These are phyloP conservation scores for Crithidia mellificae DNA, from an alignment of 208 protist genomes.

Conservation along the genomic window DNA sequence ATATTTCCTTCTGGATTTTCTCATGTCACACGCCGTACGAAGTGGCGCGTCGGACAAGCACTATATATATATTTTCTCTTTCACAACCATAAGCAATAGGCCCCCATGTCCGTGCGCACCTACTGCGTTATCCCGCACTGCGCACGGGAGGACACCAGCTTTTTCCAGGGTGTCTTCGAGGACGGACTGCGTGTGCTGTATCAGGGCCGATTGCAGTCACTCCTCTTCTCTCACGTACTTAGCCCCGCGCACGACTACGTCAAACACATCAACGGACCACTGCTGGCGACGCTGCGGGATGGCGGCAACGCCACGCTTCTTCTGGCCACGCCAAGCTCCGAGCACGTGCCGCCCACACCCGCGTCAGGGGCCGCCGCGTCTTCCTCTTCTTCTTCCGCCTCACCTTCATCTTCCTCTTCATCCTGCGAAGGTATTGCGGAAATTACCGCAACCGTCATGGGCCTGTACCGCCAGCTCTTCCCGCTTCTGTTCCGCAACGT, in stretches of 20 bases:
- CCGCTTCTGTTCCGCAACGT: conserved; percentile 59
- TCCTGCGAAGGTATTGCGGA: conserved; percentile 3
- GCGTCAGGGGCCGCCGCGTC: background rate
- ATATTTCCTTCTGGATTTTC: too few relatives aligned
- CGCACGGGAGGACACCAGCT: conserved; percentile 53
- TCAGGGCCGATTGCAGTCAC: conserved; percentile 42
- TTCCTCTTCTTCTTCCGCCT: background rate
- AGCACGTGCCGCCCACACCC: background rate
- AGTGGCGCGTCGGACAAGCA: too few relatives aligned
- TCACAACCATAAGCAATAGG: too few relatives aligned
- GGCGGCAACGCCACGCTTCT: conserved; percentile 53
- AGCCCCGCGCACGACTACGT: conserved; percentile 70
- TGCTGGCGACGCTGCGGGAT: conserved; percentile 46
- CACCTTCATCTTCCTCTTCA: background rate
- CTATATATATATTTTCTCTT: too few relatives aligned
- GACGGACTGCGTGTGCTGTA: conserved; percentile 57
- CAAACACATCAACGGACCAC: conserved; percentile 54
- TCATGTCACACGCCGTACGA: too few relatives aligned
- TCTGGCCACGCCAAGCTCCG: conserved; percentile 46
- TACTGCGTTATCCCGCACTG: conserved; percentile 76
- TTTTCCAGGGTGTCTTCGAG: conserved; percentile 81
- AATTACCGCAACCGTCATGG: conserved; percentile 41
- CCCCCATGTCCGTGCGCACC: conserved; percentile 51
- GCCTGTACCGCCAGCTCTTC: conserved; percentile 56
- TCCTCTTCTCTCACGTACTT: conserved; percentile 62